Base-by-base conservation (phyloP, 164 flowering plant species). In the Kalanchoe fedtschenkoi region DNA sequence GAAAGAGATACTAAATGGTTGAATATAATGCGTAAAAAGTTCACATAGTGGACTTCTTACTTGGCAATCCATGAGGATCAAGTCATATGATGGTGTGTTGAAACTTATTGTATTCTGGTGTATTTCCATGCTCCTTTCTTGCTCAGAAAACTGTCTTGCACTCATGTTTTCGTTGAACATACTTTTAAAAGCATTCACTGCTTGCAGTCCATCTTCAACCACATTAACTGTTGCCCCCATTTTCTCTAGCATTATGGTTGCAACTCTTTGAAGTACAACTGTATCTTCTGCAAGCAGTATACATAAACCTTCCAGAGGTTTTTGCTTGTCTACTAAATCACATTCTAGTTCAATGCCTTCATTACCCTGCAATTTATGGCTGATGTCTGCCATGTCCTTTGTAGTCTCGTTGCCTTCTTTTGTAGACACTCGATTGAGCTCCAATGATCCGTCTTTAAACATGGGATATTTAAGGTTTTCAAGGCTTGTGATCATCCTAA, bases 21-120 rank as follows among this genome's bases (percentile, higher is more conserved):
- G 26, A 51, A 51, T 26, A 28, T 24, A 26, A 28, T 17, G 2
- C 32, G 4, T 11, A 24, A 22, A 24, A 22, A 15, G 24, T 0
- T 22, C 26, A 4, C 0, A 13, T 32, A 14, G 32, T 38, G 11
- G 54, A 6, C 57, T 68, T 39, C 77, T 80, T 76, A 90, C 98
- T 71, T 93, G 98, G 67, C 97, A 93, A 65, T 93, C 98, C 98
- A 93, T 93, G 51, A 89, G 85, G 67, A 93, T 76, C 79, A 93
- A 76, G 80, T 93, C 95, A 68, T 75, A 83, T 56, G 76, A 69
- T 61, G 74, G 76, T 28, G 69, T 58, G 56, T 73, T 70, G 21
- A n/a, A 62, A 26, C 56, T 26, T 26, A 26, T 24, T 16, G 8
- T 10, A 13, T 26, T 11, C 60, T 73, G 21, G 53, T 72, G 19